Evolutionary conservation across 768 basidiomycete genomes (phyloP).

Genomic region (Paxillus rubicundulus): DNA sequence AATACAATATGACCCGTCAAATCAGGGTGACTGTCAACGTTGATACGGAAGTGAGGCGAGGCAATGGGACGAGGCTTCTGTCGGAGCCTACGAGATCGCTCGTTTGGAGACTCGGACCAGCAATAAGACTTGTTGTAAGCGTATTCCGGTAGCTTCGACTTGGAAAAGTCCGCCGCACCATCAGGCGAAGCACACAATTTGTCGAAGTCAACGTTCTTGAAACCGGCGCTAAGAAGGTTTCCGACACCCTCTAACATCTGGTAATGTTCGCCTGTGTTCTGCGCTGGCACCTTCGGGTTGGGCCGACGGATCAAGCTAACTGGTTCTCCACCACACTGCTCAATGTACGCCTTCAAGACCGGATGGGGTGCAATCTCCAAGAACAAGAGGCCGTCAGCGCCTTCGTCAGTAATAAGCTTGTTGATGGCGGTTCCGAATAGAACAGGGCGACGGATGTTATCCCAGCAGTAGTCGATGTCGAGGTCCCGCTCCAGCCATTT

Average conservation of each 20-base stretch:
- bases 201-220: constrained; percentile 30
- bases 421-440: constrained; percentile 34
- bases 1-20: constrained; percentile 45
- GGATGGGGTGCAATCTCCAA: constrained; percentile 35
- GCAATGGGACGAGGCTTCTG: constrained; percentile 36
- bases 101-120: constrained; percentile 26
- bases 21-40: constrained; percentile 30
- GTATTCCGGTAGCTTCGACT: constrained; percentile 29
- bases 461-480: constrained; percentile 34
- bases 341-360: constrained; percentile 34
- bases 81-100: constrained; percentile 26
- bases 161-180: constrained; percentile 20
- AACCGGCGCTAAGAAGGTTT: constrained; percentile 28
- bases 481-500: constrained; percentile 29
- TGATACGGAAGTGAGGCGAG: constrained; percentile 35
- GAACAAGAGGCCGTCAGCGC: constrained; percentile 27
- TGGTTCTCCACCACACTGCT: constrained; percentile 34
- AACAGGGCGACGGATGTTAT: constrained; percentile 36
- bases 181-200: constrained; percentile 23
- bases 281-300: constrained; percentile 27
- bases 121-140: constrained; percentile 28
- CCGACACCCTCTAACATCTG: constrained; percentile 33
- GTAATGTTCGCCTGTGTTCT: constrained; percentile 34
- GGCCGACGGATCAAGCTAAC: constrained; percentile 32
- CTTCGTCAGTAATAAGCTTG: constrained; percentile 29